Conservation (phyloP, 1,284 basidiomycete species). For the Exsudoporus floridanus region DNA sequence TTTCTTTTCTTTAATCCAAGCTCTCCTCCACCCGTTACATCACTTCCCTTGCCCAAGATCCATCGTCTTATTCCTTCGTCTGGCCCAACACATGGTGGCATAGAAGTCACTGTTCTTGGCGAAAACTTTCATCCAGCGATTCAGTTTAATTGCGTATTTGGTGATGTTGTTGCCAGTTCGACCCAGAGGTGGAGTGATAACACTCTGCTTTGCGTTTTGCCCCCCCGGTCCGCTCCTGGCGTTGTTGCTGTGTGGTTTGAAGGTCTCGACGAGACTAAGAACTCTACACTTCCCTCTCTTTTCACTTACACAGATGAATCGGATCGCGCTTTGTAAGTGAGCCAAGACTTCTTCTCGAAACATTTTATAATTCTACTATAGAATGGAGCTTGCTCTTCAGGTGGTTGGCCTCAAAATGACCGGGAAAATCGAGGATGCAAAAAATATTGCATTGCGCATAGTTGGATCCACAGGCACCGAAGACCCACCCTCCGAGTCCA, state of each 20-base stretch:
- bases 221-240: conserved; percentile 80
- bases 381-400: conserved; percentile 93
- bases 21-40: conserved; percentile 43
- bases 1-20: conserved; percentile 61
- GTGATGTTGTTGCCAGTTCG: conserved; percentile 76
- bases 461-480: conserved; percentile 62
- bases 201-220: conserved; percentile 90
- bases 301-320: conserved; percentile 93
- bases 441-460: conserved; percentile 86
- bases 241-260: conserved; percentile 90
- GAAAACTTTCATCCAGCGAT: conserved; percentile 78
- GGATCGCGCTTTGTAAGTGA: conserved; percentile 78
- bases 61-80: conserved; percentile 87
- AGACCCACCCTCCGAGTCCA: conserved; percentile 33
- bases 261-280: conserved; percentile 62
- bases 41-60: conserved; percentile 63
- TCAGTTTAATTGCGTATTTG: conserved; percentile 81
- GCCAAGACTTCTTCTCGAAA: conserved; percentile 8
- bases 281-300: conserved; percentile 56
- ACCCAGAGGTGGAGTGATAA: conserved; percentile 93
- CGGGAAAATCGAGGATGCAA: conserved; percentile 89
- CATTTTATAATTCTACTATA: conserved; percentile 36
- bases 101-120: conserved; percentile 93
- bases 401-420: conserved; percentile 97
- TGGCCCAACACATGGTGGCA: conserved; percentile 91